Base-by-base conservation (phyloP, 176 grass and related monocot species). In the Musa itinerans region DNA sequence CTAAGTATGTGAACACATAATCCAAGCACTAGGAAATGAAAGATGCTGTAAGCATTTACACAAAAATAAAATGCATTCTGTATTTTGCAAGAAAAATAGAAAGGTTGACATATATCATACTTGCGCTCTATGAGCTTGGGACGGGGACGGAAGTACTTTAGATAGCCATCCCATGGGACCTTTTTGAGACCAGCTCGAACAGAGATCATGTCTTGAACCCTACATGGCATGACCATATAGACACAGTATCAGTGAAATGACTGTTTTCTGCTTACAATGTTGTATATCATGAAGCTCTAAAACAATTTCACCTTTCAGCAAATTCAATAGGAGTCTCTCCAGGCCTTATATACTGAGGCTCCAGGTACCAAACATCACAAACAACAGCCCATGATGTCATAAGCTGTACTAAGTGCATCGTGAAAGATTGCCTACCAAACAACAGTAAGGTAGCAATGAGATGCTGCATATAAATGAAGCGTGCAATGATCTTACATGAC, bases 331-430 rank as follows among this genome's bases (percentile, higher is more conserved):
- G 51, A 26, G 86, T 91, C 87, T 99, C 90, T 66, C 90, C 95
- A 53, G 87, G 82, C 75, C 66, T 83, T 52, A 91, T 65, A 78
- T 93, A 99, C 43, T 99, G 95, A 87, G 95, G 95, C 74, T 91
- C 90, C 78, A 99, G 83, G 54, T 94, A 99, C 95, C 95, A 99
- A 74, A 99, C 95, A 86, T 99, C 90, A 87, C 95, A 99, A 50
- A 99, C 95, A 72, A 99, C 95, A 63, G 95, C 95, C 95, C 95
- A 99, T 16, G 95, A 99, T 80, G 90, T 99, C 95, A 99, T 94
- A 65, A 99, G 72, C 12, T 89, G 86, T 61, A 81, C 78, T 78
- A 99, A 87, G 64, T 93, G 95, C 78, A 85, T 99, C 25, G 95
- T 94, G 65, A 99, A 99, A 74, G 90, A 99, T 87, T 99, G 95